phyloP scores from a whole-genome alignment of 352 stramenopile genomes.

The Blastocystis sp. region DNA sequence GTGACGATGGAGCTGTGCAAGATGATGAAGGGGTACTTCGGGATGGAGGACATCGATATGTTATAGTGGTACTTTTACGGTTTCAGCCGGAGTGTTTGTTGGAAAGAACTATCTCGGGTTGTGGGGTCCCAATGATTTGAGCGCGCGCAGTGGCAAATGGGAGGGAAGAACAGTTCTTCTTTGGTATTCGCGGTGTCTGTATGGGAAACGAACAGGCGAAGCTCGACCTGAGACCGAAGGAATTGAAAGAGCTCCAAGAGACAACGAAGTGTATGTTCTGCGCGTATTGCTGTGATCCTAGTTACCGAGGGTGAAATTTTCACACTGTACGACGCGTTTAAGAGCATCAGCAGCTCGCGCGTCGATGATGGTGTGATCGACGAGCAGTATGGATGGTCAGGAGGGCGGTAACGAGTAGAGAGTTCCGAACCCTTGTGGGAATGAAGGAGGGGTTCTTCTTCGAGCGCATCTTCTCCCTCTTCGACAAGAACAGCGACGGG shows the following conservation, averaged over 20 bases:
- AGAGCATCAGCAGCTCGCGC: conserved; percentile 32
- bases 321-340: conserved; percentile 58
- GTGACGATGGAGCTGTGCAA: not conserved
- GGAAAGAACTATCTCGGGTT: no score
- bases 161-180: no score
- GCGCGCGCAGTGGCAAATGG: no score
- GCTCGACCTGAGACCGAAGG: conserved; percentile 39
- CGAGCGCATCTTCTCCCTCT: conserved; percentile 64
- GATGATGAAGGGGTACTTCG: not conserved
- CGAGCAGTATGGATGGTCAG: conserved; percentile 13
- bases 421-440: conserved; percentile 46
- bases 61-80: conserved; percentile 23
- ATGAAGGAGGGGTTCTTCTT: conserved; percentile 73
- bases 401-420: not conserved
- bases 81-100: not conserved
- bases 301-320: conserved; percentile 59
- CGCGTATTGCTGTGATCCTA: not conserved
- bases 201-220: conserved; percentile 66
- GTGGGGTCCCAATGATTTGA: no score
- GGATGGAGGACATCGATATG: not conserved
- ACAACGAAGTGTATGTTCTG: conserved; percentile 28
- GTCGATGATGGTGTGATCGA: conserved; percentile 67
- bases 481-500: conserved; percentile 72
- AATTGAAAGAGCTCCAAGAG: conserved; percentile 59
- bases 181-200: no score